A percentile compares a stretch with the other conserved stretches of the same genome.
These are phyloP conservation scores for Vitis labrusca DNA, from an alignment of 164 flowering plant species.

Conservation along the genomic window DNA sequence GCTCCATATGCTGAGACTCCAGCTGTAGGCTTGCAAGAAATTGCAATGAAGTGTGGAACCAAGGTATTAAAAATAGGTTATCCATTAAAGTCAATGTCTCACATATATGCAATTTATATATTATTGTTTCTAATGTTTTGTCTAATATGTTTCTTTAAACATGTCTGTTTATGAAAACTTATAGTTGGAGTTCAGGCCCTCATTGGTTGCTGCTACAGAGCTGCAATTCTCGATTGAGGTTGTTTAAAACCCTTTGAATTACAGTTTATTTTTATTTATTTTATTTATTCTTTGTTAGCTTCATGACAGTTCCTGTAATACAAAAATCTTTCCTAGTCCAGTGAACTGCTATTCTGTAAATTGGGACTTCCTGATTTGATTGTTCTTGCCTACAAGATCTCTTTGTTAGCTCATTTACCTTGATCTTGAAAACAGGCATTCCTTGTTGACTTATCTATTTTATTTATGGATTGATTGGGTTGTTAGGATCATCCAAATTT, in stretches of 20 bases:
- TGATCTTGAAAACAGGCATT: neutral
- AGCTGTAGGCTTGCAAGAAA: slow-evolving; percentile 63
- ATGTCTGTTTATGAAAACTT: slow-evolving; percentile 19
- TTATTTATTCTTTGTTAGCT: neutral
- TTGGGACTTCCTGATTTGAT: neutral
- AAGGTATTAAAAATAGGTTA: slow-evolving; percentile 48
- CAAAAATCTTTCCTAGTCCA: neutral
- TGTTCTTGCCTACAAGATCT: neutral
- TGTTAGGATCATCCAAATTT: too few species aligned
- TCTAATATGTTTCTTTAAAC: slow-evolving; percentile 1
- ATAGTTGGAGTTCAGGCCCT: slow-evolving; percentile 80
- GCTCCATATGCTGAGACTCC: slow-evolving; percentile 51
- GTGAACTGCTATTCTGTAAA: neutral
- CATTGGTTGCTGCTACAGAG: slow-evolving; percentile 56
- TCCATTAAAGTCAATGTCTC: neutral
- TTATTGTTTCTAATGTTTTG: neutral
- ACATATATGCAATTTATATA: neutral
- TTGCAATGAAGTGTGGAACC: slow-evolving; percentile 82
- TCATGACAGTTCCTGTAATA: neutral
- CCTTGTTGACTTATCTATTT: too few species aligned
- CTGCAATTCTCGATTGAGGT: slow-evolving; percentile 89
- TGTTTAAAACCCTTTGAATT: slow-evolving; percentile 7
- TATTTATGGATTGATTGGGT: too few species aligned
- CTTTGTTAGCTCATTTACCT: neutral
- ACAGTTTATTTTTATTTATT: neutral